Evolutionary conservation across 225 moss, liverwort and hornwort species (phyloP), one percentile per base, ranked within the genome.

Genomic region (Rhytidiadelphus loreus): DNA sequence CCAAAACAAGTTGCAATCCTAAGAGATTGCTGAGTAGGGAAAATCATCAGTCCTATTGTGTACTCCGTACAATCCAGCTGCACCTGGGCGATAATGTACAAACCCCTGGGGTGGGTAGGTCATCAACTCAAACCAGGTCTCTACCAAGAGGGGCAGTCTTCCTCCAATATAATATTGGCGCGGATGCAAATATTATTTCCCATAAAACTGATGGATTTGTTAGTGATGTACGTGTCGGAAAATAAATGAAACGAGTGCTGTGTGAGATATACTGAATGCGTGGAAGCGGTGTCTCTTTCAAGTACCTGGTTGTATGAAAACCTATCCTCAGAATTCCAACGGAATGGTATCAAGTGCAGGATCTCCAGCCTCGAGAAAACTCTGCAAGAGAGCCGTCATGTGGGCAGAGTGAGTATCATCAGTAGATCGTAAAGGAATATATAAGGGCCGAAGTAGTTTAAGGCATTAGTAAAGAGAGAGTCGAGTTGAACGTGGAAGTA

Each of bases 381-480:
- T 92, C 92, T 92, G 92, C 92, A 92, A 92, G 91, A 92, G 69
- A 89, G 87, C 74, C 86, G 92, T 92, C 92, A 92, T 91, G 90
- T 87, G 88, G 79, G 92, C 88, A 92, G 92, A 88, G 90, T 91
- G 91, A 92, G 91, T 89, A 85, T 63, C 79, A 58, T 86, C 89
- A 91, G 88, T 65, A 90, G 77, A 89, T 35, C 86, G 87, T 77
- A 65, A 90, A 62, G 53, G 88, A 83, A 71, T 53, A 71, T 53
- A 35, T 2, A 75, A 82, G 80, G 70, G 77, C 87, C 84, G 91
- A 84, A 64, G 82, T 83, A 86, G 86, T 63, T n/a, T 23, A 85
- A 92, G 80, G 76, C 21, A 92, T 37, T 79, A 87, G 87, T 32
- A 62, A 73, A 91, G 68, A 87, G 85, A 82, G 77, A 82, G 60